phyloP scores from a whole-genome alignment of 441 rosid genomes.

The Daphne laureola region DNA sequence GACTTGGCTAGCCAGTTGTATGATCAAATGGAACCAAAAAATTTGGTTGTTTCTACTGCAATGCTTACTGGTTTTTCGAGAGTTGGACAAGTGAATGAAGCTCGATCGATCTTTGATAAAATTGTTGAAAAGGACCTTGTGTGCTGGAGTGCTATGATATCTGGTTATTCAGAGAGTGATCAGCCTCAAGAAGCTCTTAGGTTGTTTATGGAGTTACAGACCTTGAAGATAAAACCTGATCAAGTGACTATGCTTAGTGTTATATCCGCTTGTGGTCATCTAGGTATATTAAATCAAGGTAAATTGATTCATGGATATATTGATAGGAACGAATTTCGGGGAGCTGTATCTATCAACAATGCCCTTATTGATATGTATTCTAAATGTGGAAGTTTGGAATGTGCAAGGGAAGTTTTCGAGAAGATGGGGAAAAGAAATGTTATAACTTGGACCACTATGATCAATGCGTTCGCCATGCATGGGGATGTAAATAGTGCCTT shows the following conservation, averaged over 20 bases:
- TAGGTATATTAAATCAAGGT: slow-evolving; percentile 35
- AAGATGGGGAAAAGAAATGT: slow-evolving; percentile 35
- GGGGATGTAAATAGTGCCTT: slow-evolving; percentile 37
- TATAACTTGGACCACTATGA: slow-evolving; percentile 50
- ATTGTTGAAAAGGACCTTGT: slow-evolving; percentile 36
- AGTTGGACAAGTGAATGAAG: slow-evolving; percentile 36
- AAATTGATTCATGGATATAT: slow-evolving; percentile 28
- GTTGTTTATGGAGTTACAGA: slow-evolving; percentile 34
- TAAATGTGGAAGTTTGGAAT: slow-evolving; percentile 42
- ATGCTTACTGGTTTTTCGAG: slow-evolving; percentile 53
- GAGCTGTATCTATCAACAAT: slow-evolving; percentile 26
- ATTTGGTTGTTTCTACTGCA: slow-evolving; percentile 39
- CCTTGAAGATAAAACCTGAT: slow-evolving; percentile 34
- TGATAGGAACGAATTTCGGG: slow-evolving; percentile 25
- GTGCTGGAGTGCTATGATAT: slow-evolving; percentile 54
- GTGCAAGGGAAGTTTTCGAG: slow-evolving; percentile 31
- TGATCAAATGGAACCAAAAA: slow-evolving; percentile 26
- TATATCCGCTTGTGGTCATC: slow-evolving; percentile 47
- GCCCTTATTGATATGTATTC: slow-evolving; percentile 41
- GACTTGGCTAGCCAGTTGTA: slow-evolving; percentile 33
- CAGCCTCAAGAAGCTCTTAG: slow-evolving; percentile 43
- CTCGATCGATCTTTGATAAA: slow-evolving; percentile 36
- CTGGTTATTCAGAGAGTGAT: slow-evolving; percentile 52
- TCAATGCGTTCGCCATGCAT: slow-evolving; percentile 40
- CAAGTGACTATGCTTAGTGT: slow-evolving; percentile 42